phyloP scores from a whole-genome alignment of 1,139 yeast species.

The Pichia sp. region DNA sequence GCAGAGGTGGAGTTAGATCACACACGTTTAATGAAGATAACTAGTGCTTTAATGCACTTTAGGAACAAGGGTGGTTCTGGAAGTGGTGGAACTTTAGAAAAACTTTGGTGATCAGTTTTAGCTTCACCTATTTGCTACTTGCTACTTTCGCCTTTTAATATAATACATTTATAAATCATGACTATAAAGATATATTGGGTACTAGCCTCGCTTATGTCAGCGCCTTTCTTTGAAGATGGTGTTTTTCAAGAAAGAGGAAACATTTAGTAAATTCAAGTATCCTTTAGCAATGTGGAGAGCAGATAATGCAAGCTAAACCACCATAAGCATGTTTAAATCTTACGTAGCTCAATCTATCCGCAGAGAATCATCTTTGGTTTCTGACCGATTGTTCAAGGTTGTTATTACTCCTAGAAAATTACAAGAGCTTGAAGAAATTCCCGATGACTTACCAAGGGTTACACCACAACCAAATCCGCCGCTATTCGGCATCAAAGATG shows the following conservation, averaged over 20 bases:
- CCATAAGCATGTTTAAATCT: too few species aligned
- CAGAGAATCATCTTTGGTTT: not conserved
- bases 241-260: too few species aligned
- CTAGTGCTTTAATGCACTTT: slow-evolving; percentile 26
- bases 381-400: slow-evolving; percentile 1
- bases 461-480: slow-evolving; percentile 11
- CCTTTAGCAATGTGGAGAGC: too few species aligned
- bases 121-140: not conserved
- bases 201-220: too few species aligned
- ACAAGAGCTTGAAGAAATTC: not conserved
- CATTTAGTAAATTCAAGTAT: too few species aligned
- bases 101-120: slow-evolving; percentile 24
- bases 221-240: too few species aligned
- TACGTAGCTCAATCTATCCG: not conserved
- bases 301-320: too few species aligned
- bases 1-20: slow-evolving; percentile 34
- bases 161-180: too few species aligned
- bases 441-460: slow-evolving; percentile 4
- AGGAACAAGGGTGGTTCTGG: slow-evolving; percentile 19
- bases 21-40: slow-evolving; percentile 29
- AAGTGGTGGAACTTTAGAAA: slow-evolving; percentile 24
- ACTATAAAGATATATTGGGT: too few species aligned
- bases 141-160: not conserved
- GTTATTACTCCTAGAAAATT: not conserved
- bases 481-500: not conserved